Conservation (phyloP, 352 stramenopile genomes). For the Phytophthora palmivora region DNA sequence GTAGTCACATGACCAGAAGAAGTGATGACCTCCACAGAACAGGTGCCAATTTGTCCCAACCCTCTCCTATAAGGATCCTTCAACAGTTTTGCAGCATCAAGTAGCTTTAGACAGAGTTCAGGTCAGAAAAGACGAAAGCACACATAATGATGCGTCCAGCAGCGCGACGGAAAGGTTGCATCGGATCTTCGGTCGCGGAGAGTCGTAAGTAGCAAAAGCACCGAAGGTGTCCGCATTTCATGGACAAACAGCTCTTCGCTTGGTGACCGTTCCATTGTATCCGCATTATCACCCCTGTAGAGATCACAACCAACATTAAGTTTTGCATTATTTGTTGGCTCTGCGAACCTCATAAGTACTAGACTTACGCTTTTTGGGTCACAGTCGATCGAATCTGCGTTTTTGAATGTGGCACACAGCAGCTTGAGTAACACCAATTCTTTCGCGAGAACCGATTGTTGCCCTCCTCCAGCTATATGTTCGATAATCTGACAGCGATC, state of each 20-base stretch:
- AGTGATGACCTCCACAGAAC: background rate
- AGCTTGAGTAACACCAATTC: constrained; percentile 6
- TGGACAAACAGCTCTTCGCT: background rate
- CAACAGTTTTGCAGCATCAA: background rate
- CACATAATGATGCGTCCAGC: background rate
- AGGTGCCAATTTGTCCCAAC: background rate
- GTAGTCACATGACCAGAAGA: background rate
- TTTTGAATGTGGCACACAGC: constrained; percentile 11
- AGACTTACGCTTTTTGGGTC: background rate
- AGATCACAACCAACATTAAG: background rate
- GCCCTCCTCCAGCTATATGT: constrained; percentile 1
- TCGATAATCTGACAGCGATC: constrained; percentile 8
- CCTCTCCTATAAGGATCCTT: background rate
- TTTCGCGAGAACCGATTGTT: constrained; percentile 5
- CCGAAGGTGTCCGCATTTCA: background rate
- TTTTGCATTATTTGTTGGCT: background rate
- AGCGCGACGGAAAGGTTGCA: background rate
- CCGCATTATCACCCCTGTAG: background rate
- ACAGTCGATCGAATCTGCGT: background rate
- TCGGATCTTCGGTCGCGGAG: background rate
- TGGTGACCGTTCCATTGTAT: background rate
- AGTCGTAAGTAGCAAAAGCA: background rate
- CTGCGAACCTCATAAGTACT: background rate
- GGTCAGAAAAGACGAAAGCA: background rate
- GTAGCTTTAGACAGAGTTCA: background rate